A percentile compares a stretch with the other conserved stretches of the same genome.
Evolutionary conservation across 83 land plant genomes (phyloP).

Genomic region (Thuja plicata): DNA sequence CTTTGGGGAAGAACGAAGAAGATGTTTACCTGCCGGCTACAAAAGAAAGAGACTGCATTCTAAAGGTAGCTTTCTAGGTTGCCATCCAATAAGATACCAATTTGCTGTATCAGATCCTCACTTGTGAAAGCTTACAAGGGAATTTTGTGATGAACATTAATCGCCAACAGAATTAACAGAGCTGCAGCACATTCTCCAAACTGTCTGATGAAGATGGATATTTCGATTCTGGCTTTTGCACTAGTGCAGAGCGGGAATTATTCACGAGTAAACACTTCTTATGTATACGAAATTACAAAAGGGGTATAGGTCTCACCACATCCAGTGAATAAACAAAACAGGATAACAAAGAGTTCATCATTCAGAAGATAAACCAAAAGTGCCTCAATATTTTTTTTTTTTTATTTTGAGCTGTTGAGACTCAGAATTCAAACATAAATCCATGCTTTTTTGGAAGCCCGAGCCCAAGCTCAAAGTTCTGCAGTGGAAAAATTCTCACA

Average conservation of each 20-base stretch:
- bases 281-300: background rate
- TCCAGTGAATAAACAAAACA: background rate
- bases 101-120: too few relatives aligned
- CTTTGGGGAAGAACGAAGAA: background rate
- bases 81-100: too few relatives aligned
- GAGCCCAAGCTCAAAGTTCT: background rate
- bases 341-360: background rate
- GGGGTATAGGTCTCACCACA: background rate
- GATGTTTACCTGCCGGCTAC: background rate
- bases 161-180: background rate
- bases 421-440: background rate
- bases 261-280: background rate
- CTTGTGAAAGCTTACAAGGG: too few relatives aligned
- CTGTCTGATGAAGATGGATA: background rate
- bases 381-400: background rate
- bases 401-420: background rate
- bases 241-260: background rate
- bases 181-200: background rate
- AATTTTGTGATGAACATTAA: background rate
- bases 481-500: background rate
- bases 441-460: background rate
- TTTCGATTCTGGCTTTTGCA: background rate
- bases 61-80: too few relatives aligned
- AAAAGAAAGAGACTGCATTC: background rate
- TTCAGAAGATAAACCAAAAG: background rate